phyloP scores from a whole-genome alignment of 2,329 filamentous ascomycete species.

The Botryosphaeria dothidea region DNA sequence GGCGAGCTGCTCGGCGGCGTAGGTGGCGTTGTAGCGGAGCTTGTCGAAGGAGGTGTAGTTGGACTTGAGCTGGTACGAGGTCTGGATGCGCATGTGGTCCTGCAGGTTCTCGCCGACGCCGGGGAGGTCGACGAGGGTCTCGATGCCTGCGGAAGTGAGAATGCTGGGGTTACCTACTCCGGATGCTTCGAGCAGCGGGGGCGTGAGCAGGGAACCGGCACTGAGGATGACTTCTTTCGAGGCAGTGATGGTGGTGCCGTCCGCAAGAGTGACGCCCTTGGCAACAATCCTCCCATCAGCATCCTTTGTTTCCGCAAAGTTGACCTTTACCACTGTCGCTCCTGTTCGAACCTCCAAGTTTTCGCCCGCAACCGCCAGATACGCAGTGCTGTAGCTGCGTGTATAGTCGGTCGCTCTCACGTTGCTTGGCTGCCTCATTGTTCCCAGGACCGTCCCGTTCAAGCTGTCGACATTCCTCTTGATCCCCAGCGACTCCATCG shows the following conservation, averaged over 20 bases:
- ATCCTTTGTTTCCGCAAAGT: conserved; percentile 27
- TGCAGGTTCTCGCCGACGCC: conserved; percentile 66
- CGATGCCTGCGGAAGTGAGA: conserved; percentile 55
- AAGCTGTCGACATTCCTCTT: conserved; percentile 47
- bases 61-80: conserved; percentile 31
- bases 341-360: conserved; percentile 47
- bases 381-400: conserved; percentile 52
- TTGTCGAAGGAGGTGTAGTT: conserved; percentile 36
- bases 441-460: conserved; percentile 53
- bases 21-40: conserved; percentile 33
- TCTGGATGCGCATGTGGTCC: conserved; percentile 49
- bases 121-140: conserved; percentile 56
- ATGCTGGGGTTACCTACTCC: conserved; percentile 60
- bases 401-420: conserved; percentile 50
- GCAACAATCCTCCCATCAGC: conserved; percentile 24
- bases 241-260: conserved; percentile 33
- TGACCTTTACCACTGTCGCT: conserved; percentile 42
- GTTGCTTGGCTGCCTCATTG: conserved; percentile 52
- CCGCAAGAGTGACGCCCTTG: conserved; percentile 34
- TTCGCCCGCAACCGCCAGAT: conserved; percentile 41
- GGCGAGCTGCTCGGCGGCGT: conserved; percentile 42
- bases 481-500: conserved; percentile 49
- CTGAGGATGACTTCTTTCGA: conserved; percentile 46
- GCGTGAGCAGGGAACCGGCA: conserved; percentile 61
- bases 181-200: conserved; percentile 64